A percentile compares a stretch with the other conserved stretches of the same genome.
Conservation (phyloP, 78 protist species). For the Diacronema lutheri region DNA sequence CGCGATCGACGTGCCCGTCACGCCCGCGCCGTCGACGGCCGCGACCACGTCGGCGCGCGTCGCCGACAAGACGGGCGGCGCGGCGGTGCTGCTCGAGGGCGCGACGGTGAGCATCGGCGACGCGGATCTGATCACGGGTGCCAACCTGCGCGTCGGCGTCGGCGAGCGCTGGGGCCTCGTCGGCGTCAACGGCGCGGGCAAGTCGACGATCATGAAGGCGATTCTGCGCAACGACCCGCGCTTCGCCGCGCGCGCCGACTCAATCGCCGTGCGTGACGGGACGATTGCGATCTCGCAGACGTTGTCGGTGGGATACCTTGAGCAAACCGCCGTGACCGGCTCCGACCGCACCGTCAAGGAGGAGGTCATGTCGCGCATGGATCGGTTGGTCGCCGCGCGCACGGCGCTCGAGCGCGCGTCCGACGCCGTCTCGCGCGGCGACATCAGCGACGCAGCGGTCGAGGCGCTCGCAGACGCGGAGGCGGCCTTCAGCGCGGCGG, state of each 20-base stretch:
- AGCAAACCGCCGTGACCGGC: slow-evolving; percentile 8
- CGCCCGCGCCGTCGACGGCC: too few relatives aligned
- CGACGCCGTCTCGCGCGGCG: not conserved
- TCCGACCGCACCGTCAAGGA: not conserved
- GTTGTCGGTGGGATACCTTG: not conserved
- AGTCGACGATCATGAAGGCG: not conserved
- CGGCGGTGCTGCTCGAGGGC: too few relatives aligned
- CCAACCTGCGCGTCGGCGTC: too few relatives aligned
- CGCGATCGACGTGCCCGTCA: too few relatives aligned
- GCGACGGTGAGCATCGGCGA: too few relatives aligned
- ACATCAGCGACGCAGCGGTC: not conserved
- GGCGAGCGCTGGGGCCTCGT: not conserved
- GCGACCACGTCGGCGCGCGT: too few relatives aligned
- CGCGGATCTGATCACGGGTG: too few relatives aligned
- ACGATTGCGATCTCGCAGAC: too few relatives aligned
- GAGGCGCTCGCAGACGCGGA: not conserved
- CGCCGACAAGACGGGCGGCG: too few relatives aligned
- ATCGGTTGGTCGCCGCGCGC: not conserved
- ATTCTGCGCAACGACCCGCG: not conserved
- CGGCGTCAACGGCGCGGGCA: not conserved
- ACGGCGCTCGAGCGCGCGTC: not conserved
- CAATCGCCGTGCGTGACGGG: too few relatives aligned
- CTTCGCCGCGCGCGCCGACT: not conserved
- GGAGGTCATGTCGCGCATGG: slow-evolving; percentile 8
- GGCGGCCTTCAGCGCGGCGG: not conserved